These are phyloP conservation scores for Paramecium sonneborni DNA, from an alignment of 73 alveolate genomes.

Conservation along the genomic window DNA sequence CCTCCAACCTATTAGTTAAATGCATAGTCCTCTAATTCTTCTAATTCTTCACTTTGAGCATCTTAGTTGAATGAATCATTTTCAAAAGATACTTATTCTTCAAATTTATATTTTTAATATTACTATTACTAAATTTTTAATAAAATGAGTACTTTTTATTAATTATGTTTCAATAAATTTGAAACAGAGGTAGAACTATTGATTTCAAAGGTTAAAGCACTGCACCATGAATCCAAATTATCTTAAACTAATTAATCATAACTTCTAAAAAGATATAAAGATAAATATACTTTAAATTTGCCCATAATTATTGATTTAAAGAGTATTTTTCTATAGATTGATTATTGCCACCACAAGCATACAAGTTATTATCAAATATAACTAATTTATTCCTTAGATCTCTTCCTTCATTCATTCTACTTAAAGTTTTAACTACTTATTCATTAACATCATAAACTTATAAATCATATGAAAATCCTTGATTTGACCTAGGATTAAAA, in stretches of 20 bases:
- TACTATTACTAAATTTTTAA: neutral
- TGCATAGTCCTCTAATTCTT: neutral
- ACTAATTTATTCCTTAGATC: constrained; percentile 86
- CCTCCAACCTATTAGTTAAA: neutral
- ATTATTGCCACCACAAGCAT: constrained; percentile 86
- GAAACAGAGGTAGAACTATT: neutral
- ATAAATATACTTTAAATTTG: constrained; percentile 71
- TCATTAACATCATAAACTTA: constrained; percentile 77
- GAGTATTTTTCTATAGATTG: constrained; percentile 19
- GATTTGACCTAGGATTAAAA: constrained; percentile 58
- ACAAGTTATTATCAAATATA: constrained; percentile 71
- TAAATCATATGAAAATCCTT: constrained; percentile 83
- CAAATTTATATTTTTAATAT: neutral
- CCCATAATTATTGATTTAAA: neutral
- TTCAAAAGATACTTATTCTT: neutral
- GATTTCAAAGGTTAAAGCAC: constrained; percentile 74
- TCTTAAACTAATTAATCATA: constrained; percentile 75
- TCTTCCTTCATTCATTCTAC: constrained; percentile 89
- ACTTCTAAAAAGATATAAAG: constrained; percentile 61
- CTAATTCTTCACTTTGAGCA: constrained; percentile 37
- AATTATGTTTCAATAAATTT: neutral
- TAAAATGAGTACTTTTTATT: neutral
- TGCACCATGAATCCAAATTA: constrained; percentile 87
- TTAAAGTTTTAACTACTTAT: constrained; percentile 69
- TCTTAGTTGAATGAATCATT: constrained; percentile 28